A percentile compares a stretch with the other conserved stretches of the same genome.
Evolutionary conservation across 1,284 basidiomycete species (phyloP).

Genomic region (Papiliotrema flavescens): DNA sequence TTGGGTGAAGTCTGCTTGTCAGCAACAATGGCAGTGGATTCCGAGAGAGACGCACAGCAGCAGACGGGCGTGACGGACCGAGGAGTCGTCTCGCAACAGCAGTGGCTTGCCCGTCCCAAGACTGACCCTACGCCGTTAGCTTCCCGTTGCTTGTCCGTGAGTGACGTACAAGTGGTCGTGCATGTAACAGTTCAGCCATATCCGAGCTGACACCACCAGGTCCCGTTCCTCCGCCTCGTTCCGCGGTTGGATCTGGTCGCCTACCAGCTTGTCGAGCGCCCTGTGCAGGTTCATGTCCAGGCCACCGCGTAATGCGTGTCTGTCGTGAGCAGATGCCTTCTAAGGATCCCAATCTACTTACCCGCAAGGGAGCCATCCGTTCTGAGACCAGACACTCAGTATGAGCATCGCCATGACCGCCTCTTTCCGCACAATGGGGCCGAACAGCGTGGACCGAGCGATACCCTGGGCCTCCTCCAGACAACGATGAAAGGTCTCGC

Average conservation of each 20-base stretch:
- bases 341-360: slow-evolving; percentile 6
- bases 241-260: slow-evolving; percentile 58
- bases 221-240: slow-evolving; percentile 80
- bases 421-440: slow-evolving; percentile 86
- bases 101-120: slow-evolving; percentile 85
- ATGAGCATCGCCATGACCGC: slow-evolving; percentile 92
- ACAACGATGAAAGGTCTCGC: slow-evolving; percentile 79
- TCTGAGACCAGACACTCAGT: slow-evolving; percentile 87
- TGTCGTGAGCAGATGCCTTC: slow-evolving; percentile 41
- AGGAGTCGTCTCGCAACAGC: slow-evolving; percentile 79
- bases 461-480: slow-evolving; percentile 92
- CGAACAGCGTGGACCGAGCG: slow-evolving; percentile 84
- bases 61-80: slow-evolving; percentile 75
- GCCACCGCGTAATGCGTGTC: slow-evolving; percentile 91
- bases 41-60: slow-evolving; percentile 53
- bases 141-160: neutral
- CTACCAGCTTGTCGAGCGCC: slow-evolving; percentile 77
- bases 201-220: slow-evolving; percentile 81
- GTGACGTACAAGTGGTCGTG: slow-evolving; percentile 43
- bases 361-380: slow-evolving; percentile 80
- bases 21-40: neutral
- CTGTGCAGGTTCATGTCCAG: slow-evolving; percentile 86
- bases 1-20: slow-evolving; percentile 59
- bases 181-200: slow-evolving; percentile 83
- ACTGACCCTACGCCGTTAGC: slow-evolving; percentile 62